Evolutionary conservation across 257 asterid species (phyloP).

Genomic region (Primulina eburnea): DNA sequence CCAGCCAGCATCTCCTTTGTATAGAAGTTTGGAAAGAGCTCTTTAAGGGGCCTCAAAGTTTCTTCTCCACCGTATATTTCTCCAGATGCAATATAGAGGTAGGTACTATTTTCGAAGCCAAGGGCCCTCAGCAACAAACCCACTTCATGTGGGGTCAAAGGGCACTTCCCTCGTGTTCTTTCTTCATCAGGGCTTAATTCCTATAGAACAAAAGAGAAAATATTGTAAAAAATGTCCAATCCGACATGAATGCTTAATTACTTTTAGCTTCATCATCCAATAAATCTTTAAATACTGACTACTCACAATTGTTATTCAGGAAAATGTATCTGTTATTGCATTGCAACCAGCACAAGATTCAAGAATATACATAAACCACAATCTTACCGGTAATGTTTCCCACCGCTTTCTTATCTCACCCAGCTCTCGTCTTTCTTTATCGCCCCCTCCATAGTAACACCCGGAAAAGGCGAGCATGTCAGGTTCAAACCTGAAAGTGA

Average conservation of each 20-base stretch:
- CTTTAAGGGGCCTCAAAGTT: constrained; percentile 87
- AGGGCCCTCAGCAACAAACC: constrained; percentile 96
- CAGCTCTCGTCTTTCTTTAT: constrained; percentile 58
- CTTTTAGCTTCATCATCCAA: constrained; percentile 7
- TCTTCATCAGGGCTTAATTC: constrained; percentile 94
- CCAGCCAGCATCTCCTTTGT: constrained; percentile 88
- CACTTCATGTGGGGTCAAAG: constrained; percentile 95
- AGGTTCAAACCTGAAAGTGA: constrained; percentile 43
- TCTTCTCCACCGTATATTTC: constrained; percentile 98
- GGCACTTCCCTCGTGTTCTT: constrained; percentile 91
- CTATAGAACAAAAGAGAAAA: constrained; percentile 37
- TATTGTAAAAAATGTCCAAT: constrained; percentile 13
- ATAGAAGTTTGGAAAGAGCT: constrained; percentile 89
- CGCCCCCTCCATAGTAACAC: constrained; percentile 76
- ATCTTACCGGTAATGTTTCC: background rate
- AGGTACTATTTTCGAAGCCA: constrained; percentile 79
- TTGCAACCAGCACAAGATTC: background rate
- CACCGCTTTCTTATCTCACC: constrained; percentile 44
- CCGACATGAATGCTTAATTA: background rate
- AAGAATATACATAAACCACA: constrained; percentile 5
- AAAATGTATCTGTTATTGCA: background rate
- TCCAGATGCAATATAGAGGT: constrained; percentile 93
- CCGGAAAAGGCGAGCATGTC: constrained; percentile 51
- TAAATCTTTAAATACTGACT: background rate
- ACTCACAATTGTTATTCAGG: constrained; percentile 12